Conservation (phyloP, 148 eudicot species). For the Fallopia convolvulus region DNA sequence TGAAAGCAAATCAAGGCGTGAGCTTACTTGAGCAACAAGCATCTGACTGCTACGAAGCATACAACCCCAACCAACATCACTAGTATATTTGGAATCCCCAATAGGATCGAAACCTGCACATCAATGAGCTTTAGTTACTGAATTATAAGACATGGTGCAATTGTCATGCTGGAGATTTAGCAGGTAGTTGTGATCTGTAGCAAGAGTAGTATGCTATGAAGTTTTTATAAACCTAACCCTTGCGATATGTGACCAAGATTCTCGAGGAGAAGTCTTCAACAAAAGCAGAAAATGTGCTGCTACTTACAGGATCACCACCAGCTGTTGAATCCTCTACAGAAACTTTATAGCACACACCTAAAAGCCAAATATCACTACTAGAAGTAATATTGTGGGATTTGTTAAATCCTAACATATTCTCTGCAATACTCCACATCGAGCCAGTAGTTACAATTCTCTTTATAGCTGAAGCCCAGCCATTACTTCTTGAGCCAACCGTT, state of each 20-base stretch:
- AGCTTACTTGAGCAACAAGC: slow-evolving; percentile 80
- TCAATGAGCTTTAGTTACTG: neutral
- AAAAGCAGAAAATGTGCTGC: slow-evolving; percentile 60
- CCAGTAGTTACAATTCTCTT: slow-evolving; percentile 65
- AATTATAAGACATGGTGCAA: neutral
- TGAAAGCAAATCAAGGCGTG: neutral
- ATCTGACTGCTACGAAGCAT: slow-evolving; percentile 97
- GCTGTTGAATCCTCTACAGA: slow-evolving; percentile 35
- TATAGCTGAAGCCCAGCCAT: slow-evolving; percentile 66
- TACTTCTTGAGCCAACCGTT: slow-evolving; percentile 22
- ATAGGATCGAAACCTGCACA: slow-evolving; percentile 68
- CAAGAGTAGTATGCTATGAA: no score
- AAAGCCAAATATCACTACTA: slow-evolving; percentile 75
- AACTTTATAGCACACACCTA: slow-evolving; percentile 74
- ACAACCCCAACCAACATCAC: slow-evolving; percentile 92
- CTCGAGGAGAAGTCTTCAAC: slow-evolving; percentile 84
- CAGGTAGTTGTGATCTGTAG: neutral
- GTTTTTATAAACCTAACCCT: slow-evolving; percentile 33
- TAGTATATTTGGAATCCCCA: slow-evolving; percentile 74
- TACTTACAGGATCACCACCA: slow-evolving; percentile 43
- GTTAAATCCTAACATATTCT: slow-evolving; percentile 49
- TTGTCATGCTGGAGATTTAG: neutral
- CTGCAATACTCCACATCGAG: slow-evolving; percentile 74
- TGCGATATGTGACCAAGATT: slow-evolving; percentile 80
- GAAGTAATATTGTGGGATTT: slow-evolving; percentile 42